Evolutionary conservation across 257 asterid species (phyloP), one percentile per base, ranked within the genome.

Genomic region (Pogostemon cablin): DNA sequence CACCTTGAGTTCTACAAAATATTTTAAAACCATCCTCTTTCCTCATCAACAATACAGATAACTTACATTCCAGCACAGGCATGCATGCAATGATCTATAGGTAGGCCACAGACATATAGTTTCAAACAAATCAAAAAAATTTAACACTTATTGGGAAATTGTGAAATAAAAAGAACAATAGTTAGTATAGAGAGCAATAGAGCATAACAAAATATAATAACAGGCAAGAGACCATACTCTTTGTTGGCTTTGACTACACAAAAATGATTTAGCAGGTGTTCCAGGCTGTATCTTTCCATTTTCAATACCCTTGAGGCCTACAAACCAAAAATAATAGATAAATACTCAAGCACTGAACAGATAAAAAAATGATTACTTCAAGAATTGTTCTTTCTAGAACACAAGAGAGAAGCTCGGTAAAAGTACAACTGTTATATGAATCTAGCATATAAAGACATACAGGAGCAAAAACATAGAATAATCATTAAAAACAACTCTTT

Each of bases 251-350:
- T 71, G 49, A 95, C 96, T 79, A 88, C 99, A 85, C 99, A 95
- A 72, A 85, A 91, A 85, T 87, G 91, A 54, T 79, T 81, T 84
- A 95, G 76, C 72, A 95, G 87, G 76, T 86, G 82, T 75, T 95
- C 96, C 75, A 95, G 84, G 83, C 99, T 95, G 88, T 71, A 41
- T 64, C 99, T 81, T 75, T 87, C 99, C 98, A 91, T 65, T 81
- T 91, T 85, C 89, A 91, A 74, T 67, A 89, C 95, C 86, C 98
- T 86, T 9, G 99, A 91, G 67, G 99, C 99, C 98, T 93, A 77
- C 47, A 44, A 69, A 71, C 60, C 69, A 71, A 72, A 52, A 83
- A 52, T 42, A n/a, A 82, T 41, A 68, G 41, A 52, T 60, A 52
- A 17, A 40, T 20, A 63, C 68, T 79, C 65, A 61, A 79, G 47